Evolutionary conservation across 2,329 filamentous ascomycete genomes (phyloP).

Genomic region (Aspergillus brasiliensis): DNA sequence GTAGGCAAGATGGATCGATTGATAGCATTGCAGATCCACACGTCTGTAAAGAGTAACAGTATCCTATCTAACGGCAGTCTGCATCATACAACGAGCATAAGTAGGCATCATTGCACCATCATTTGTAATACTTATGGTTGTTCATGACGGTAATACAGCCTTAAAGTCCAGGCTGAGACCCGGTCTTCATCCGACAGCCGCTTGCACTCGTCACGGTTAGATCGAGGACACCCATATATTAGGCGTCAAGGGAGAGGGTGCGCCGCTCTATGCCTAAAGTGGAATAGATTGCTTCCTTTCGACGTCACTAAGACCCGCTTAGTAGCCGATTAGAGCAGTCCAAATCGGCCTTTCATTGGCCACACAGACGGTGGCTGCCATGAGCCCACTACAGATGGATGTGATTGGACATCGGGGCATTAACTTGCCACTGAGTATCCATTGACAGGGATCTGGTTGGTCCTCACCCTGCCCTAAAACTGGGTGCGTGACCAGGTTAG

Average conservation of each 20-base stretch:
- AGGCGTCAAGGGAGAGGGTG: slow-evolving; percentile 13
- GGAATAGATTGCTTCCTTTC: slow-evolving; percentile 15
- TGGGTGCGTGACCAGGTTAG: slow-evolving; percentile 27
- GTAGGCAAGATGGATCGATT: not conserved
- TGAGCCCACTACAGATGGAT: not conserved
- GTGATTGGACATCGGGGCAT: slow-evolving; percentile 16
- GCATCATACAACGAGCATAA: not conserved
- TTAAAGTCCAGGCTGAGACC: slow-evolving; percentile 12
- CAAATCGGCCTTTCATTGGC: slow-evolving; percentile 12
- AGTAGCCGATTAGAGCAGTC: slow-evolving; percentile 16
- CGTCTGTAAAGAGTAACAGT: not conserved
- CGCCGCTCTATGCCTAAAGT: slow-evolving; percentile 5
- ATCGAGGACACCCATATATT: slow-evolving; percentile 4
- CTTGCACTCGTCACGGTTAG: slow-evolving; percentile 4
- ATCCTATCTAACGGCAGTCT: not conserved
- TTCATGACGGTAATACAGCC: slow-evolving; percentile 2
- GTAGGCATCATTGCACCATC: slow-evolving; percentile 1
- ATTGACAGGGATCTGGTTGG: slow-evolving; percentile 22
- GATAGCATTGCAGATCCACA: not conserved
- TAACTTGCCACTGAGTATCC: slow-evolving; percentile 24
- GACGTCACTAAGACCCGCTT: slow-evolving; percentile 20
- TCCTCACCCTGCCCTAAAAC: slow-evolving; percentile 16
- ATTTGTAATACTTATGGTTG: not conserved
- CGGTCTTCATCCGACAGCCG: slow-evolving; percentile 14
- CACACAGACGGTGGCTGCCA: slow-evolving; percentile 15